Percentiles rank a stretch among this genome's conserved stretches.
phyloP scores from a whole-genome alignment of 2,329 filamentous ascomycete species.

The Verticillium albo-atrum region DNA sequence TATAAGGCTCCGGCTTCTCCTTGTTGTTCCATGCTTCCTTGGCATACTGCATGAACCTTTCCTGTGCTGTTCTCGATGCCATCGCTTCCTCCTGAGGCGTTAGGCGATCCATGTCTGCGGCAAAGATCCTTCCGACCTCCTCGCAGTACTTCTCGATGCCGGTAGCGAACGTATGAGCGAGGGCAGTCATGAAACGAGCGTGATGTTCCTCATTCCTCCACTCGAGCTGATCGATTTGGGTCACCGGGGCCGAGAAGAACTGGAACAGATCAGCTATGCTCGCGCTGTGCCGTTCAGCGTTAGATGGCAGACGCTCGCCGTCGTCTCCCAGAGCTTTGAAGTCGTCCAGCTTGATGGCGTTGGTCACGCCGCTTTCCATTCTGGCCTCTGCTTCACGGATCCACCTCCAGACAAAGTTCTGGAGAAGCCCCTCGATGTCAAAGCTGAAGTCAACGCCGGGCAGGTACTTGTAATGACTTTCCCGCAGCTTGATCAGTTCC shows the following conservation, averaged over 20 bases:
- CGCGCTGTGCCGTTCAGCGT: slow-evolving; percentile 83
- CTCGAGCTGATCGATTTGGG: slow-evolving; percentile 78
- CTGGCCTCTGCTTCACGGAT: slow-evolving; percentile 75
- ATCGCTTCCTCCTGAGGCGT: slow-evolving; percentile 82
- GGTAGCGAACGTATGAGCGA: slow-evolving; percentile 78
- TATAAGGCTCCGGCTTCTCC: slow-evolving; percentile 92
- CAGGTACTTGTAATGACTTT: slow-evolving; percentile 72
- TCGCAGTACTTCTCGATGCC: slow-evolving; percentile 91
- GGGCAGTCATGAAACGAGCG: slow-evolving; percentile 93
- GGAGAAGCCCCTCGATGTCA: slow-evolving; percentile 78
- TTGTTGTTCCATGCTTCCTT: slow-evolving; percentile 91
- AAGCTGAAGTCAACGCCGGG: slow-evolving; percentile 76
- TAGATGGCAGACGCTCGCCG: slow-evolving; percentile 42
- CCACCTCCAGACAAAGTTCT: slow-evolving; percentile 96
- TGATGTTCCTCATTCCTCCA: slow-evolving; percentile 95
- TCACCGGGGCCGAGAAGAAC: slow-evolving; percentile 86
- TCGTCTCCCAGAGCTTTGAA: slow-evolving; percentile 49
- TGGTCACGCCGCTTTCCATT: slow-evolving; percentile 79
- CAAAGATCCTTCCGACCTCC: slow-evolving; percentile 78
- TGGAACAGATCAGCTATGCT: slow-evolving; percentile 92
- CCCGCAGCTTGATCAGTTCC: slow-evolving; percentile 79
- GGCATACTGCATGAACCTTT: slow-evolving; percentile 88
- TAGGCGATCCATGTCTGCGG: slow-evolving; percentile 86
- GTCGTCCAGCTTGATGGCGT: slow-evolving; percentile 84
- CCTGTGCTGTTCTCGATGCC: slow-evolving; percentile 74